Percentiles rank a stretch among this genome's conserved stretches.
Conservation (phyloP, 805 yeast species). For the Starmerella potacharoeniae region DNA sequence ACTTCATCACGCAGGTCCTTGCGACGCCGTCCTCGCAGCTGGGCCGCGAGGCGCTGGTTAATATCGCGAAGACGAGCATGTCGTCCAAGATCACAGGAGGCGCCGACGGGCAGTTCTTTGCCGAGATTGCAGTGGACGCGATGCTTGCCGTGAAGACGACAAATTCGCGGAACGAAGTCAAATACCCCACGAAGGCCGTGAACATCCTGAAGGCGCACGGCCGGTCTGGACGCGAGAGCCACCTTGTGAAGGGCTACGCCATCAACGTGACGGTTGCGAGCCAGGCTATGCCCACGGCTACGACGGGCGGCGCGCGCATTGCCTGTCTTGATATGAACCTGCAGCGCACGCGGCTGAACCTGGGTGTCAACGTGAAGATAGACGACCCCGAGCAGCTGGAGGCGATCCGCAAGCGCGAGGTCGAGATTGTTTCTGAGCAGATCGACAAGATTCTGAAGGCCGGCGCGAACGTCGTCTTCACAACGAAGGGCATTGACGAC, state of each 20-base stretch:
- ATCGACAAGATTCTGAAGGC: constrained; percentile 68
- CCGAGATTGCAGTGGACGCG: constrained; percentile 87
- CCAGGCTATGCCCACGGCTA: constrained; percentile 80
- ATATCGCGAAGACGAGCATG: constrained; percentile 95
- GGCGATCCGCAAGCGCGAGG: constrained; percentile 78
- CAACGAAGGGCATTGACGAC: constrained; percentile 93
- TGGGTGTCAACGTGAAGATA: constrained; percentile 94
- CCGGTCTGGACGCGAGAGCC: constrained; percentile 76
- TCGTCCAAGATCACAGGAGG: constrained; percentile 86
- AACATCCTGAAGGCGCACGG: constrained; percentile 95
- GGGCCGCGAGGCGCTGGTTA: constrained; percentile 72
- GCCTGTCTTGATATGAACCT: constrained; percentile 86
- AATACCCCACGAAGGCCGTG: constrained; percentile 88
- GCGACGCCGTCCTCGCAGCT: constrained; percentile 67
- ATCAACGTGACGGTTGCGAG: constrained; percentile 94
- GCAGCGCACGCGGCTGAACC: constrained; percentile 94
- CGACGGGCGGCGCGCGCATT: constrained; percentile 53
- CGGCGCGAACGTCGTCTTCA: constrained; percentile 86
- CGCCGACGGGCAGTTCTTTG: constrained; percentile 80
- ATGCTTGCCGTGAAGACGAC: constrained; percentile 88
- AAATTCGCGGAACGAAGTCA: constrained; percentile 66
- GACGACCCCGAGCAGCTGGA: constrained; percentile 97
- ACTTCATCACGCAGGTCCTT: constrained; percentile 74
- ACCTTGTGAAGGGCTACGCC: constrained; percentile 87
- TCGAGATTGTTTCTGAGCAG: constrained; percentile 73